These are phyloP conservation scores for Larix kaempferi DNA, from an alignment of 75 land plant species.

Conservation along the genomic window DNA sequence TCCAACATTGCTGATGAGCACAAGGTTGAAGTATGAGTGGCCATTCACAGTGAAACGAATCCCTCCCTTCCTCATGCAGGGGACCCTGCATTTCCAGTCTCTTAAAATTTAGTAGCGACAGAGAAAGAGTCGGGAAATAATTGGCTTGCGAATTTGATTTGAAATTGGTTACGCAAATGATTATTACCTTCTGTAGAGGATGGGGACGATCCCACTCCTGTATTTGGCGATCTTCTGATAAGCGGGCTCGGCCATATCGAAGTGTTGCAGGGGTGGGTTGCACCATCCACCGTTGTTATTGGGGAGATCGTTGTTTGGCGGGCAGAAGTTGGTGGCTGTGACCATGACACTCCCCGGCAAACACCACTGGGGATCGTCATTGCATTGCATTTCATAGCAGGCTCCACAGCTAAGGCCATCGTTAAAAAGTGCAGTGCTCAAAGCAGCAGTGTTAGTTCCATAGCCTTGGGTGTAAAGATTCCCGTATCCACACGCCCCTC, in stretches of 20 bases:
- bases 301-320: conserved; percentile 10
- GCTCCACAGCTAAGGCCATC: conserved; percentile 36
- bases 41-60: too few species aligned
- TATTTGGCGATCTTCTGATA: conserved; percentile 11
- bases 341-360: conserved; percentile 13
- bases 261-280: conserved; percentile 33
- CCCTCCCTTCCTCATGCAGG: too few species aligned
- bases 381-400: conserved; percentile 37
- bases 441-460: conserved; percentile 26
- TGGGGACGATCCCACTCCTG: conserved; percentile 18
- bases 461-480: conserved; percentile 28
- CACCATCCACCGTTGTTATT: conserved; percentile 18
- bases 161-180: too few species aligned
- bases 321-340: conserved; percentile 38
- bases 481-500: conserved; percentile 46
- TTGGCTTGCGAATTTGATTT: too few species aligned
- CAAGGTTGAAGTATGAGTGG: too few species aligned
- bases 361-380: conserved; percentile 15
- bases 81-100: too few species aligned
- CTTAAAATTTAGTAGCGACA: too few species aligned
- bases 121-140: too few species aligned
- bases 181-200: conserved; percentile 8
- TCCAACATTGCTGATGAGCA: conserved; percentile 14
- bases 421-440: conserved; percentile 34
- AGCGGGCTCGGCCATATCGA: conserved; percentile 35